phyloP scores from a whole-genome alignment of 2,329 filamentous ascomycete species.

The Hypocreales sp. region DNA sequence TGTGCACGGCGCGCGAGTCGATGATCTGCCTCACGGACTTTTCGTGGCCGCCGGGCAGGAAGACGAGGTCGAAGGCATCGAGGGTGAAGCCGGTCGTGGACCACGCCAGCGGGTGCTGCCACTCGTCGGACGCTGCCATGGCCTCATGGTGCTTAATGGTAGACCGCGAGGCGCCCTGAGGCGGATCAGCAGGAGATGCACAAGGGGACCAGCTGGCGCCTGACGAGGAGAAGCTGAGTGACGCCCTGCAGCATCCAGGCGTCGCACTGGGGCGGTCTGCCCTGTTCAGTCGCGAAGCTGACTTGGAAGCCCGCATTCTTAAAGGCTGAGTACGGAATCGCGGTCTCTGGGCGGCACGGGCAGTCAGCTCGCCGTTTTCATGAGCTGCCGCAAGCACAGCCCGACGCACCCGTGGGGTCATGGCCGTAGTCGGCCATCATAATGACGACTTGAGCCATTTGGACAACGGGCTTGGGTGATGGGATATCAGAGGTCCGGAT shows the following conservation, averaged over 20 bases:
- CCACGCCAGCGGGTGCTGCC: conserved; percentile 28
- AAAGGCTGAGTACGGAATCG: conserved; percentile 31
- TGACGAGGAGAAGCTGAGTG: conserved; percentile 32
- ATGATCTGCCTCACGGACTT: conserved; percentile 34
- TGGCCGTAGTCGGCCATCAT: conserved; percentile 40
- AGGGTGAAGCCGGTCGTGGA: conserved; percentile 25
- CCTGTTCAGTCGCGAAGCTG: conserved; percentile 32
- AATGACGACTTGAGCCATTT: conserved; percentile 22
- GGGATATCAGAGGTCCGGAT: no score
- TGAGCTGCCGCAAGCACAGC: no score
- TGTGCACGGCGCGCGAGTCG: conserved; percentile 28
- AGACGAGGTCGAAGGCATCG: conserved; percentile 28
- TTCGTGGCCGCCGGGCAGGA: conserved; percentile 37
- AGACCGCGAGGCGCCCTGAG: no score
- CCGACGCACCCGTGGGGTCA: conserved; percentile 33
- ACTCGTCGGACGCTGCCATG: conserved; percentile 26
- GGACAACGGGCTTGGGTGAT: no score
- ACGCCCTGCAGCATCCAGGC: conserved; percentile 30
- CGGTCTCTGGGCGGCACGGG: conserved; percentile 25
- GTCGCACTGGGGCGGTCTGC: conserved; percentile 30
- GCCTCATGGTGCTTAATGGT: conserved; percentile 26
- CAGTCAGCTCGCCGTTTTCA: not conserved
- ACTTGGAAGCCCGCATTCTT: conserved; percentile 30
- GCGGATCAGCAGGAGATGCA: no score
- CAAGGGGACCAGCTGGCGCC: no score